phyloP scores from a whole-genome alignment of 176 grass and related monocot genomes.

The Areca catechu region DNA sequence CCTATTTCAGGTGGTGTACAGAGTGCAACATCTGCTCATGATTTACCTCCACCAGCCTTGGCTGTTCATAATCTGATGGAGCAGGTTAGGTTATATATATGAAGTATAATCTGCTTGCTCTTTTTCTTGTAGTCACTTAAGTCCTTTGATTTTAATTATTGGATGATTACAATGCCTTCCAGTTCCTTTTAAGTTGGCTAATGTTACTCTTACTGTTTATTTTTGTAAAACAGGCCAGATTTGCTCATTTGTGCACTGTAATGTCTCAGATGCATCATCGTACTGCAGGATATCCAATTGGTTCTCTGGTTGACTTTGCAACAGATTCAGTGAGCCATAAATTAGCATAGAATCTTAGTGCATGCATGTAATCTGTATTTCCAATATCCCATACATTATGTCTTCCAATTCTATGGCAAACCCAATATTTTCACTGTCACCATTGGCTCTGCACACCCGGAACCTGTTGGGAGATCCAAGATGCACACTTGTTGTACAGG shows the following conservation, averaged over 20 bases:
- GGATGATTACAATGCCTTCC: too few relatives aligned
- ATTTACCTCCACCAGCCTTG: conserved; percentile 78
- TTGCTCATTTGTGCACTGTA: conserved; percentile 86
- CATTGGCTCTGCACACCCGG: conserved; percentile 86
- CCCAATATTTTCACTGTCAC: conserved; percentile 91
- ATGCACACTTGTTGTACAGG: conserved; percentile 96
- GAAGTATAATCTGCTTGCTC: background rate
- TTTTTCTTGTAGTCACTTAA: background rate
- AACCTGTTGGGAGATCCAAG: conserved; percentile 86
- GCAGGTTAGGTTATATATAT: conserved; percentile 30
- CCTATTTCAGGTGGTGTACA: conserved; percentile 96
- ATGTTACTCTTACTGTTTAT: too few relatives aligned
- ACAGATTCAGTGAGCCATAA: conserved; percentile 85
- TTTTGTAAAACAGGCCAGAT: conserved; percentile 50
- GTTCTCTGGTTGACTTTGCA: conserved; percentile 94
- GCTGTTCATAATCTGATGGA: conserved; percentile 97
- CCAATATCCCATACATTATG: background rate
- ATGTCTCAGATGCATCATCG: conserved; percentile 98
- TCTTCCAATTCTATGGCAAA: conserved; percentile 37
- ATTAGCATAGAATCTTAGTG: conserved; percentile 18
- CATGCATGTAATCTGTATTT: too few relatives aligned
- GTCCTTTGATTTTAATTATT: too few relatives aligned
- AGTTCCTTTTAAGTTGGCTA: too few relatives aligned
- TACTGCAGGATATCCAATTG: conserved; percentile 81
- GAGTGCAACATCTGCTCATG: conserved; percentile 83